phyloP scores from a whole-genome alignment of 2,329 filamentous ascomycete species.

The Fusarium keratoplasticum region DNA sequence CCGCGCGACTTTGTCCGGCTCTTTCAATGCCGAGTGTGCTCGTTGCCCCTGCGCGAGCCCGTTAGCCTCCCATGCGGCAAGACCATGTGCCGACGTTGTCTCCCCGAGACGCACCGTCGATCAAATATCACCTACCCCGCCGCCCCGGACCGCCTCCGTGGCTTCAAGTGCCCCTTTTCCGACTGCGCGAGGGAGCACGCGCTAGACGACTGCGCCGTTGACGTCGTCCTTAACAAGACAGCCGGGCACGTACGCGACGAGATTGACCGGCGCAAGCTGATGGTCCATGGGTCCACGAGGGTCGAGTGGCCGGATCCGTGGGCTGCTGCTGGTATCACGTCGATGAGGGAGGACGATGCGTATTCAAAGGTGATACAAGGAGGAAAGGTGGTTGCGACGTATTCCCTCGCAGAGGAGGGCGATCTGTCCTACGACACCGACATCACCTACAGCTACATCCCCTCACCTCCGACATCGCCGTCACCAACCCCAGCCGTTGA shows the following conservation, averaged over 20 bases:
- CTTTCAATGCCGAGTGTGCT: slow-evolving; percentile 83
- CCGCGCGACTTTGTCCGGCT: slow-evolving; percentile 67
- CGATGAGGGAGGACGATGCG: slow-evolving; percentile 50
- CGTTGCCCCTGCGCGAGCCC: slow-evolving; percentile 73
- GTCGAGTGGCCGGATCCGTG: slow-evolving; percentile 53
- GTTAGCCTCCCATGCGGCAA: slow-evolving; percentile 85
- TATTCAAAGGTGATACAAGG: slow-evolving; percentile 58
- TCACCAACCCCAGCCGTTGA: slow-evolving; percentile 31
- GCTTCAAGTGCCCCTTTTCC: slow-evolving; percentile 79
- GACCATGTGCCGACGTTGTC: slow-evolving; percentile 79
- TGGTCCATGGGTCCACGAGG: slow-evolving; percentile 46
- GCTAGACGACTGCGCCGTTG: slow-evolving; percentile 78
- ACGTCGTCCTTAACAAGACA: slow-evolving; percentile 82
- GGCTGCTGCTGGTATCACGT: slow-evolving; percentile 55
- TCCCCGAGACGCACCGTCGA: slow-evolving; percentile 74
- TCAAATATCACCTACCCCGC: slow-evolving; percentile 83
- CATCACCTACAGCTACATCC: slow-evolving; percentile 58
- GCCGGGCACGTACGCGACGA: slow-evolving; percentile 69
- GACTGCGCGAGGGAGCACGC: slow-evolving; percentile 79
- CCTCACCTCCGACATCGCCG: slow-evolving; percentile 14
- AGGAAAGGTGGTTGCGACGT: slow-evolving; percentile 74
- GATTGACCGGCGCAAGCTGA: slow-evolving; percentile 56
- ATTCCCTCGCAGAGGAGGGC: slow-evolving; percentile 72
- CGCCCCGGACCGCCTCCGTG: slow-evolving; percentile 72
- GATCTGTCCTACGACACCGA: slow-evolving; percentile 68